Evolutionary conservation across 169 alveolate species (phyloP), one percentile per base, ranked within the genome.

Genomic region (Plasmodium inui): DNA sequence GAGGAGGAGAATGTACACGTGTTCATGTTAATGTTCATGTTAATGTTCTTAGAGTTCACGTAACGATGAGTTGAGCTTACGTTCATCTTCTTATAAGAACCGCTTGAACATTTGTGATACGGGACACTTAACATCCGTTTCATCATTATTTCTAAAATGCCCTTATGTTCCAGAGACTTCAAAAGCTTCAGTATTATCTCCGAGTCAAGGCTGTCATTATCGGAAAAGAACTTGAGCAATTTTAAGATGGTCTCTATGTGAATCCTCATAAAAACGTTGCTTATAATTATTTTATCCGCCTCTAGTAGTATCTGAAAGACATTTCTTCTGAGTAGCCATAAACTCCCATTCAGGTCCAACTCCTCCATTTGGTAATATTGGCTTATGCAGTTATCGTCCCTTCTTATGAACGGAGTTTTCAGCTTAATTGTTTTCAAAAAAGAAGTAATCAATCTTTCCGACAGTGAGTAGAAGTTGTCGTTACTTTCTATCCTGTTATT

Each of bases 91-190:
- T 37, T 55, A 70, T 70, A 83, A 80, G 30, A 10, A 1, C 46
- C 82, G 22, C 55, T 72, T 10, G 74, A 81, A 78, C 70, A 22
- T n/a, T 61, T 74, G 22, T 82, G 34, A 82, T 41, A 72, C 3
- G 95, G 92, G 17, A 78, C 71, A 91, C 95, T 76, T 61, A 91
- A 44, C 95, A 91, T 81, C 37, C 95, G 79, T 81, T 91, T 91
- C 92, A 91, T 80, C 92, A 91, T 91, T 32, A 91, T 91, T 70
- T 82, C 95, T 61, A 91, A 91, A 91, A 91, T 91, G 10, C 95
- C 95, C 83, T 91, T 91, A 22, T 80, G 46, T 82, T 91, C 95
- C 44, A 91, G 28, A 28, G 92, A 91, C 30, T 82, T 91, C 17
- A 91, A 82, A 8, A 91, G 14, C 22, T 67, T 91, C 57, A 91